These are phyloP conservation scores for Suillus subalutaceus DNA, from an alignment of 768 basidiomycete species.

Conservation along the genomic window DNA sequence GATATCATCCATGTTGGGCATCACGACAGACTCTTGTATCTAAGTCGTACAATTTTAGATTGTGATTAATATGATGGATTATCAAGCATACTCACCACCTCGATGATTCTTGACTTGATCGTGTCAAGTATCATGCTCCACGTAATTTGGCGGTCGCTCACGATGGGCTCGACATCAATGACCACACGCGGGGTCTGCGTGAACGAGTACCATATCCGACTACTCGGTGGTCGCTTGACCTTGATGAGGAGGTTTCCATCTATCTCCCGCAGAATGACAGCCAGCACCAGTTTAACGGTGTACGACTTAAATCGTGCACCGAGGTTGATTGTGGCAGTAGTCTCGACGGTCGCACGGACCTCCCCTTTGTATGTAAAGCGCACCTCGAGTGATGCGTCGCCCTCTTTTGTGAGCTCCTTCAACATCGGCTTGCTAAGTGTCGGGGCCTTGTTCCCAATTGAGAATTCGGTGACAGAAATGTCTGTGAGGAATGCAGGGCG, in stretches of 20 bases:
- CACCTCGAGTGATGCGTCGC: slow-evolving; percentile 89
- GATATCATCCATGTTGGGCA: slow-evolving; percentile 99
- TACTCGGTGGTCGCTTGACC: slow-evolving; percentile 94
- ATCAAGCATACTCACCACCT: slow-evolving; percentile 63
- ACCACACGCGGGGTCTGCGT: slow-evolving; percentile 88
- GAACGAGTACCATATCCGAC: slow-evolving; percentile 93
- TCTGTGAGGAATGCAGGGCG: slow-evolving; percentile 85
- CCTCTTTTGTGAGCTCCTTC: slow-evolving; percentile 94
- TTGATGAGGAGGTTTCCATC: slow-evolving; percentile 90
- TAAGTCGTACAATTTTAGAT: slow-evolving; percentile 58
- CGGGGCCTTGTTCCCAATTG: slow-evolving; percentile 82
- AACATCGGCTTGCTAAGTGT: slow-evolving; percentile 97
- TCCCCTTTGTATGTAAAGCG: slow-evolving; percentile 86
- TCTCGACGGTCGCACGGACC: slow-evolving; percentile 86
- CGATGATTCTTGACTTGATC: slow-evolving; percentile 86
- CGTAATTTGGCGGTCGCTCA: slow-evolving; percentile 92
- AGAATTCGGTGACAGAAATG: slow-evolving; percentile 85
- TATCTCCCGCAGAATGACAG: slow-evolving; percentile 83
- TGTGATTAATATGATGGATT: background rate
- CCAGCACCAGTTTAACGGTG: slow-evolving; percentile 86
- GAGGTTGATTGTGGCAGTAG: slow-evolving; percentile 84
- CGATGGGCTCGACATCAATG: slow-evolving; percentile 88
- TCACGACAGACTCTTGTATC: slow-evolving; percentile 92
- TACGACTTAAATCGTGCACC: slow-evolving; percentile 88
- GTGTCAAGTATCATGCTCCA: slow-evolving; percentile 91